A percentile compares a stretch with the other conserved stretches of the same genome.
phyloP scores from a whole-genome alignment of 371 early-diverging fungal species.

The Encephalitozoon romaleae region DNA sequence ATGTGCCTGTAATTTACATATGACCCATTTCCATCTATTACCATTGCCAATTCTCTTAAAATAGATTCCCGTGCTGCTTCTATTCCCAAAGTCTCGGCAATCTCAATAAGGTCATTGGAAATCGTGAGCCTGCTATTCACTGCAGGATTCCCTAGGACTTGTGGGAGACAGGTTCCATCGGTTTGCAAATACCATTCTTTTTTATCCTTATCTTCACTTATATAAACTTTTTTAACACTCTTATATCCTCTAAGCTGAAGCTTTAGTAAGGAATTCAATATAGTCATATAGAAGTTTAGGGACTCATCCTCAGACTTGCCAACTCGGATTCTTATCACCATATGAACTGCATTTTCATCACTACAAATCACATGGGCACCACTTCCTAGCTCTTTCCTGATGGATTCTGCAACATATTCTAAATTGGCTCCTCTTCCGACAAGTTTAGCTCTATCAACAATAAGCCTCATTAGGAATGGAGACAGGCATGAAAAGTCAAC shows the following conservation, averaged over 20 bases:
- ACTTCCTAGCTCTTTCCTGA: slow-evolving; percentile 66
- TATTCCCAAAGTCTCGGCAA: slow-evolving; percentile 83
- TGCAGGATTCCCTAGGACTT: slow-evolving; percentile 73
- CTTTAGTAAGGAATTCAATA: slow-evolving; percentile 74
- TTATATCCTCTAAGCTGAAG: slow-evolving; percentile 80
- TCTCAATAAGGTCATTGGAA: slow-evolving; percentile 83
- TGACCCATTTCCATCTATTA: slow-evolving; percentile 91
- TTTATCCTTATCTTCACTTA: slow-evolving; percentile 65
- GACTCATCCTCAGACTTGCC: slow-evolving; percentile 67
- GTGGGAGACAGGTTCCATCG: slow-evolving; percentile 80
- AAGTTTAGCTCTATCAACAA: slow-evolving; percentile 71
- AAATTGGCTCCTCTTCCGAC: slow-evolving; percentile 79
- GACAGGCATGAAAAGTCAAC: slow-evolving; percentile 32
- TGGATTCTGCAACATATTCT: slow-evolving; percentile 65
- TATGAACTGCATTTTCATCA: slow-evolving; percentile 79
- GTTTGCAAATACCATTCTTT: slow-evolving; percentile 84
- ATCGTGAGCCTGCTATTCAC: slow-evolving; percentile 72
- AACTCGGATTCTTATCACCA: slow-evolving; percentile 79
- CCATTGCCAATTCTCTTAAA: slow-evolving; percentile 79
- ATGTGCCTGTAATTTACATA: slow-evolving; percentile 97
- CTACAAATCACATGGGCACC: slow-evolving; percentile 71
- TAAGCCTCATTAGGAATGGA: slow-evolving; percentile 63
- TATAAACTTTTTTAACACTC: slow-evolving; percentile 78
- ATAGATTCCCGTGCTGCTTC: slow-evolving; percentile 86
- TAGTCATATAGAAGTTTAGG: slow-evolving; percentile 69